Percentiles rank a stretch among this genome's conserved stretches.
Evolutionary conservation across 768 basidiomycete species (phyloP).

Genomic region (Inosperma sp.): DNA sequence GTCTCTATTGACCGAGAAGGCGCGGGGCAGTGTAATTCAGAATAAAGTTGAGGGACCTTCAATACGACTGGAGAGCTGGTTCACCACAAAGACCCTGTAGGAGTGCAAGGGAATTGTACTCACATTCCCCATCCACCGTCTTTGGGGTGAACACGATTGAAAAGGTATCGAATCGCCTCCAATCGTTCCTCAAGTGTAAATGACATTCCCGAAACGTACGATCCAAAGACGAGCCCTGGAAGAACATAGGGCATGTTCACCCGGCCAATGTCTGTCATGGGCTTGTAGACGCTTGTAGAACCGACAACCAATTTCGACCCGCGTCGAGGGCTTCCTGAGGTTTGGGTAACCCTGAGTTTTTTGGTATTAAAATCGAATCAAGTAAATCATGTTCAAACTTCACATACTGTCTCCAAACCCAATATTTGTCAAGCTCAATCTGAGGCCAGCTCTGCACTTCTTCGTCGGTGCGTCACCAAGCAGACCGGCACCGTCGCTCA

Average conservation of each 20-base stretch:
- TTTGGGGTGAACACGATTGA: conserved; percentile 72
- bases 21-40: conserved; percentile 88
- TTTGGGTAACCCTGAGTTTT: conserved; percentile 50
- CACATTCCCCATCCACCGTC: conserved; percentile 98
- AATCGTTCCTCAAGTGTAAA: conserved; percentile 77
- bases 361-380: neutral
- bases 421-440: conserved; percentile 78
- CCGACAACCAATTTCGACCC: conserved; percentile 78
- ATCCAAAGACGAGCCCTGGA: conserved; percentile 89
- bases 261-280: conserved; percentile 89
- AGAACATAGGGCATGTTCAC: conserved; percentile 91
- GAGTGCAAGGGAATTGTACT: conserved; percentile 31
- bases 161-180: conserved; percentile 89
- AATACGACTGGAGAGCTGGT: conserved; percentile 61
- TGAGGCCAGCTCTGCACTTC: conserved; percentile 69
- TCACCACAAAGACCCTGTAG: too few species aligned
- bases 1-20: conserved; percentile 79
- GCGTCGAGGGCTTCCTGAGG: conserved; percentile 70
- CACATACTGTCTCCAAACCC: conserved; percentile 72
- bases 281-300: conserved; percentile 91
- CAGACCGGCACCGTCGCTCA: conserved; percentile 72
- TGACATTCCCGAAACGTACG: conserved; percentile 82
- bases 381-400: too few species aligned
- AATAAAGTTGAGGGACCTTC: conserved; percentile 92
- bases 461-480: conserved; percentile 78